Evolutionary conservation across 768 basidiomycete species (phyloP).

Genomic region (Galerina marginata): DNA sequence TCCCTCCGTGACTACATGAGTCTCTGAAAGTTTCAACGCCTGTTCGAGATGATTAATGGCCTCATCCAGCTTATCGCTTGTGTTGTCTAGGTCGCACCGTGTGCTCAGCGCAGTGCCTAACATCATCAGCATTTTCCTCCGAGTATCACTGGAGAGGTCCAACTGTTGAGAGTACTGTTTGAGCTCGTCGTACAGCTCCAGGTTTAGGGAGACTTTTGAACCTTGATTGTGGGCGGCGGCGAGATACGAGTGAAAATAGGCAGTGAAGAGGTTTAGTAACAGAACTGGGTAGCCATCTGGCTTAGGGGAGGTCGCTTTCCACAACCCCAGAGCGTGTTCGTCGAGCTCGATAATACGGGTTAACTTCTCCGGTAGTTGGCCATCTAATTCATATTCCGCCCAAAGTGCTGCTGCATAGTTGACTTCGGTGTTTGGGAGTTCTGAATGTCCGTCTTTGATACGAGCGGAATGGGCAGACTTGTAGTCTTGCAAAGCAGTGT

Average conservation of each 20-base stretch:
- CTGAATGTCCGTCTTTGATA: not conserved
- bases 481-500: not conserved
- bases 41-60: not conserved
- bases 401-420: not conserved
- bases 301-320: not conserved
- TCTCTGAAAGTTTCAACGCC: not conserved
- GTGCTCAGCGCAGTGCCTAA: constrained; percentile 1
- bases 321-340: not conserved
- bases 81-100: not conserved
- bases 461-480: not conserved
- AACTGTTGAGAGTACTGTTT: too few relatives aligned
- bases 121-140: not conserved
- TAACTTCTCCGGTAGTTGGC: not conserved
- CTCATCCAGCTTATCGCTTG: not conserved
- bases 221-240: too few relatives aligned
- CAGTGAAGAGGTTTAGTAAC: not conserved
- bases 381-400: not conserved
- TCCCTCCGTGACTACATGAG: not conserved
- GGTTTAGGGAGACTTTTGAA: too few relatives aligned
- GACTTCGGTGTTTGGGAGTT: not conserved
- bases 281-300: not conserved
- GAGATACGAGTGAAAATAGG: not conserved
- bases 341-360: not conserved
- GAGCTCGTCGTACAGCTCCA: too few relatives aligned
- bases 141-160: not conserved